Conservation (phyloP, 176 grass and related monocot genomes). For the Aegilops longissima region DNA sequence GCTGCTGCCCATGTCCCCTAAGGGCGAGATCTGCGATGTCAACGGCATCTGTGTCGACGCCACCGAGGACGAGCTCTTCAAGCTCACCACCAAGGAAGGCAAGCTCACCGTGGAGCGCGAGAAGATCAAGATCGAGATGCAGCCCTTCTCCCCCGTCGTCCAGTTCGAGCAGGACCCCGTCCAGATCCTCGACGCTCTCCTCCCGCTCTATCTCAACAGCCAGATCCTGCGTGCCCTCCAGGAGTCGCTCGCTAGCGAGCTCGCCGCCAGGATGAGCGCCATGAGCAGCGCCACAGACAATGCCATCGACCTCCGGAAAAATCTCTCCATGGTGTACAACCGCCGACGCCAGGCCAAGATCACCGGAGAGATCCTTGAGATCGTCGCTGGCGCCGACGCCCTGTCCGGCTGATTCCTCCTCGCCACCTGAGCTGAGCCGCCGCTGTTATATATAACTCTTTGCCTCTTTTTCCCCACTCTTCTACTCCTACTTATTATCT, state of each 20-base stretch:
- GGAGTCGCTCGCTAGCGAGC: conserved; percentile 87
- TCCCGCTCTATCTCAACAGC: conserved; percentile 91
- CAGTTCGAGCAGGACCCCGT: conserved; percentile 96
- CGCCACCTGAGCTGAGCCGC: background rate
- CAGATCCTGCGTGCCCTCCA: conserved; percentile 81
- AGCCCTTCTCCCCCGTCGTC: conserved; percentile 66
- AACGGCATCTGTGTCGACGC: conserved; percentile 78
- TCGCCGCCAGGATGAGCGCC: conserved; percentile 83
- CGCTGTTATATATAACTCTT: conserved; percentile 42
- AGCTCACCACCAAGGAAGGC: conserved; percentile 87
- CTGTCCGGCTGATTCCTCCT: conserved; percentile 10
- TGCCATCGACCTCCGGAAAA: conserved; percentile 57
- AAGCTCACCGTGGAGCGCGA: conserved; percentile 84
- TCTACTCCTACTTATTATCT: background rate
- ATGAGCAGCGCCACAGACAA: conserved; percentile 87
- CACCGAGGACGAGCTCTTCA: conserved; percentile 83
- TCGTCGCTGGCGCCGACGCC: conserved; percentile 68
- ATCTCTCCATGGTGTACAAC: conserved; percentile 64
- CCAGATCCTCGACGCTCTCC: conserved; percentile 84
- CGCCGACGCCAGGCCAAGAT: conserved; percentile 84
- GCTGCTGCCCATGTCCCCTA: conserved; percentile 82
- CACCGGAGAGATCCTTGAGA: conserved; percentile 89
- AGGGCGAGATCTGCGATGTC: conserved; percentile 85
- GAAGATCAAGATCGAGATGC: conserved; percentile 62
- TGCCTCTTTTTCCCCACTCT: conserved; percentile 1